Conservation (phyloP, 169 alveolate genomes). For the Plasmodium billcollinsi region DNA sequence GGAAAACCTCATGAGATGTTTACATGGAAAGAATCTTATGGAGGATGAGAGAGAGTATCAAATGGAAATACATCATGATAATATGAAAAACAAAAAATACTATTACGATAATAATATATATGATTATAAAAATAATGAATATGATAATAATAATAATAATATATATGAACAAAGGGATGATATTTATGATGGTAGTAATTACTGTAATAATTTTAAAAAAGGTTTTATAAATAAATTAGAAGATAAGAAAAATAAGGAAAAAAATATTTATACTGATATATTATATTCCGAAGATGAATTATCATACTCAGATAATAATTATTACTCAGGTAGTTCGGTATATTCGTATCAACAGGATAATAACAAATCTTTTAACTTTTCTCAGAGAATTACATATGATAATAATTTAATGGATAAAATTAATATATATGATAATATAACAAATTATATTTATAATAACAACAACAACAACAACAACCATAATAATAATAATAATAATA, state of each 20-base stretch:
- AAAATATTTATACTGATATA: neutral
- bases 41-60: neutral
- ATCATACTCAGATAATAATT: slow-evolving; percentile 25
- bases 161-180: neutral
- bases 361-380: slow-evolving; percentile 38
- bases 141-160: neutral
- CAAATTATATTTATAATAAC: neutral
- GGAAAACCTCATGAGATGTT: slow-evolving; percentile 31
- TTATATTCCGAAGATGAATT: neutral
- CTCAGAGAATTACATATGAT: slow-evolving; percentile 66
- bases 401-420: slow-evolving; percentile 7
- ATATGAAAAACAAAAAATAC: slow-evolving; percentile 17
- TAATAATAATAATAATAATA: neutral
- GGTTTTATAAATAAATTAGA: neutral
- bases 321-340: slow-evolving; percentile 35
- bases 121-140: neutral
- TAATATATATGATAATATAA: slow-evolving; percentile 18
- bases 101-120: slow-evolving; percentile 5
- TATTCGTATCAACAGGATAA: slow-evolving; percentile 21
- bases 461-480: neutral
- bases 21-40: neutral
- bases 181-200: neutral
- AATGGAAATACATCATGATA: neutral
- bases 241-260: neutral
- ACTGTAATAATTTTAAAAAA: neutral